Conservation (phyloP, 257 asterid genomes). For the Solanum appendiculatum region DNA sequence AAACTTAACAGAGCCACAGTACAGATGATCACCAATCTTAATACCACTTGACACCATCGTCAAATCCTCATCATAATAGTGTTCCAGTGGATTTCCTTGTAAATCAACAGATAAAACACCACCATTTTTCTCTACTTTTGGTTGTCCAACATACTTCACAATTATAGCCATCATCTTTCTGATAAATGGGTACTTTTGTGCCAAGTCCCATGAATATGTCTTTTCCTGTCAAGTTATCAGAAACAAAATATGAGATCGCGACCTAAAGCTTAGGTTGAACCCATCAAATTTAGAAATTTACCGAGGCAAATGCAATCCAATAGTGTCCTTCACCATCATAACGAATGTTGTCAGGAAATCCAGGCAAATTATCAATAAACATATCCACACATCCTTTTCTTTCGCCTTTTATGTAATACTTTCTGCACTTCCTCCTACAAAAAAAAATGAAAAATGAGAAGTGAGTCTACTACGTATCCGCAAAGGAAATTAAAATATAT, state of each 20-base stretch:
- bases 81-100: slow-evolving; percentile 60
- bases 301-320: slow-evolving; percentile 61
- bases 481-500: neutral
- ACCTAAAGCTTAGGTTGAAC: neutral
- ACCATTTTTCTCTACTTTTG: slow-evolving; percentile 27
- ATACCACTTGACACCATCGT: slow-evolving; percentile 23
- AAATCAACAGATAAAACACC: slow-evolving; percentile 59
- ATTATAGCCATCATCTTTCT: slow-evolving; percentile 42
- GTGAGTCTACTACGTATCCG: neutral
- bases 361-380: slow-evolving; percentile 68
- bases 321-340: slow-evolving; percentile 78
- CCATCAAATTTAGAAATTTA: neutral
- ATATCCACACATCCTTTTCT: slow-evolving; percentile 41
- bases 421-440: slow-evolving; percentile 60
- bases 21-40: slow-evolving; percentile 56
- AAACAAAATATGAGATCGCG: neutral
- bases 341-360: slow-evolving; percentile 73
- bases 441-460: neutral
- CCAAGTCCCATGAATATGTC: slow-evolving; percentile 9
- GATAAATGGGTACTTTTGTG: slow-evolving; percentile 34
- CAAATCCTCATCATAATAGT: slow-evolving; percentile 29
- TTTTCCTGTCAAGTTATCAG: slow-evolving; percentile 28
- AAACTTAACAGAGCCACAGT: slow-evolving; percentile 33
- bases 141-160: slow-evolving; percentile 19
- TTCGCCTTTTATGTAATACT: slow-evolving; percentile 49